Base-by-base conservation (phyloP, 1,284 basidiomycete species). In the Cryptococcus maquisensis region DNA sequence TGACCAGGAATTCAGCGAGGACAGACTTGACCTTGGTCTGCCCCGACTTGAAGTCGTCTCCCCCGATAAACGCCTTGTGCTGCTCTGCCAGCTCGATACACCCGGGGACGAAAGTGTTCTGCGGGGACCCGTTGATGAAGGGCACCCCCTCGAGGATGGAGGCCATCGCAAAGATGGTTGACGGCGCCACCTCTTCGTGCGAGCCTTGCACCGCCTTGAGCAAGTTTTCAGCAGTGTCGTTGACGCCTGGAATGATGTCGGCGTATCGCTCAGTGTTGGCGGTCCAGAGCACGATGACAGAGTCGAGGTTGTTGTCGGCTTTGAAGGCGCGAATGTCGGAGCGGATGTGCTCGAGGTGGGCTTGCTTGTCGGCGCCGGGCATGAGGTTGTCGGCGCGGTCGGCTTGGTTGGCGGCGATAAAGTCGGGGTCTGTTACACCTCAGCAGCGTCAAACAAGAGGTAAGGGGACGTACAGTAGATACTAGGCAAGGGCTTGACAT, bases 201-300 rank as follows among this genome's bases (percentile, higher is more conserved):
- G 89, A 92, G 23, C 76, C 61, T 77, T 88, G 84, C 80, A 98
- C 90, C 7, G 92, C 79, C 47, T 81, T 80, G 64, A 98, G 85
- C 49, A 98, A 78, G 74, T 88, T 88, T 66, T 90, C 88, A 15
- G 92, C 88, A 15, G 93, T 94, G 78, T 98, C 95, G 77, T 98
- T 98, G 65, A 98, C 85, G 49, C 95, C 94, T 15, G 89, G 82
- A 71, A 98, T 85, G 77, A 98, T 86, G 64, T 93, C 90, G 69
- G 89, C 87, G 84, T 95, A 98, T 60, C 95, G 88, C 82, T 98
- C 95, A 38, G 95, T 98, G 81, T 98, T 98, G 73, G 95, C 95
- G 32, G 93, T 96, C 93, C 93, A 97, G 81, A 96, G 94, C 55
- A 96, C 87, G 62, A 97, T 79, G 62, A 91, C 83, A 56, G 86